Evolutionary conservation across 2,329 filamentous ascomycete species (phyloP), one percentile per base, ranked within the genome.

Genomic region (Aspergillus calidoustus): DNA sequence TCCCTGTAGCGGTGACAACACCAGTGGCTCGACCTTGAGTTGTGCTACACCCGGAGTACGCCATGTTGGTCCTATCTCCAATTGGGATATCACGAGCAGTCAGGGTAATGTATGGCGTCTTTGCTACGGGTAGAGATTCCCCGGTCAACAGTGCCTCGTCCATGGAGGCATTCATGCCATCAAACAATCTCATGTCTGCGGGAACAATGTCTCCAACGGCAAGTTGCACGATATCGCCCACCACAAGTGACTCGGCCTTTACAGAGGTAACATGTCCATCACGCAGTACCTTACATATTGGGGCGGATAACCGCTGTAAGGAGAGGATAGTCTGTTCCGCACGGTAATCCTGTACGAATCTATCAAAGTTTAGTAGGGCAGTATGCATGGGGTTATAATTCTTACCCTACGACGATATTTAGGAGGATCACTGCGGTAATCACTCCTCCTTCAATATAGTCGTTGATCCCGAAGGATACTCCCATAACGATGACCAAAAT

Each of bases 401-500:
- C 71, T 56, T 66, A 77, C 75, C 85, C 85, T 60, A 87, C 84
- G 7, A 82, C 67, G 48, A 86, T 81, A 69, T 87, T 87, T 54
- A 86, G 76, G 15, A 85, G 69, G 62, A 87, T 87, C 68, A 87
- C 84, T 19, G 83, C 84, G 3, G 82, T 82, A 60, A 87, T 84
- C 59, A 87, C 85, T 59, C 82, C 84, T 25, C 84, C 85, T 76
- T 87, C 85, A 59, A 87, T 82, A 64, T 81, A 86, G 69, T 86
- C 84, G 47, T 80, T 74, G 46, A 86, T 83, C 49, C 82, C 84
- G 68, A 83, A 84, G 64, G 82, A 83, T 51, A 85, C 80, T 62
- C 86, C 87, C 87, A 91, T 91, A 71, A 91, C 90, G 71, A 91
- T 87, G 68, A 92, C 82, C 68, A 93, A 87, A 65, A 91, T 89